Evolutionary conservation across 75 land plant genomes (phyloP).

Genomic region (Larix kaempferi): DNA sequence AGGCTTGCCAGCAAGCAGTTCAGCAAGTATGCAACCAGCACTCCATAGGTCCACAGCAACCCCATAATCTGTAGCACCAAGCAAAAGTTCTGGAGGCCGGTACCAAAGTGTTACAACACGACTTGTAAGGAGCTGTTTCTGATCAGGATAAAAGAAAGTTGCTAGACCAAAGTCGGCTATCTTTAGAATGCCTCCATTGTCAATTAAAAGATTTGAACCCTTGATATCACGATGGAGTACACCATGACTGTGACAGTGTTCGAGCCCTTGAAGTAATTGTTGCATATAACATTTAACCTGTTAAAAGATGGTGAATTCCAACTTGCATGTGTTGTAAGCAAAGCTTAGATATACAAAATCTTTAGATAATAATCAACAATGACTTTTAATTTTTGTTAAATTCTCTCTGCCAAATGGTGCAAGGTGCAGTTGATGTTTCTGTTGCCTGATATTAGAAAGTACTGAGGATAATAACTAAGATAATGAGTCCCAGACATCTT

Average conservation of each 20-base stretch:
- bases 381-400: not conserved
- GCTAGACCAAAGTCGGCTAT: constrained; percentile 90
- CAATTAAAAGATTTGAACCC: constrained; percentile 71
- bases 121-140: constrained; percentile 67
- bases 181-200: constrained; percentile 64
- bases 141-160: constrained; percentile 53
- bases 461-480: not conserved
- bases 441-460: not conserved
- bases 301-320: not conserved
- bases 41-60: constrained; percentile 88
- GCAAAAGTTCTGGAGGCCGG: constrained; percentile 83
- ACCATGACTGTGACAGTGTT: constrained; percentile 70
- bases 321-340: not conserved
- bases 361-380: constrained; percentile 2
- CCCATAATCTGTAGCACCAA: constrained; percentile 78
- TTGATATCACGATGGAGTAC: constrained; percentile 85
- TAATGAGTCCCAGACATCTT: not conserved
- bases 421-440: constrained; percentile 1
- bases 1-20: constrained; percentile 71
- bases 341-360: not conserved
- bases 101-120: constrained; percentile 89
- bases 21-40: constrained; percentile 89
- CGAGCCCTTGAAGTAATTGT: constrained; percentile 73
- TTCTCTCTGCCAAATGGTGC: not conserved
- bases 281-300: constrained; percentile 83